These are phyloP conservation scores for Phylloporus sp. DNA, from an alignment of 768 basidiomycete species.

Conservation along the genomic window DNA sequence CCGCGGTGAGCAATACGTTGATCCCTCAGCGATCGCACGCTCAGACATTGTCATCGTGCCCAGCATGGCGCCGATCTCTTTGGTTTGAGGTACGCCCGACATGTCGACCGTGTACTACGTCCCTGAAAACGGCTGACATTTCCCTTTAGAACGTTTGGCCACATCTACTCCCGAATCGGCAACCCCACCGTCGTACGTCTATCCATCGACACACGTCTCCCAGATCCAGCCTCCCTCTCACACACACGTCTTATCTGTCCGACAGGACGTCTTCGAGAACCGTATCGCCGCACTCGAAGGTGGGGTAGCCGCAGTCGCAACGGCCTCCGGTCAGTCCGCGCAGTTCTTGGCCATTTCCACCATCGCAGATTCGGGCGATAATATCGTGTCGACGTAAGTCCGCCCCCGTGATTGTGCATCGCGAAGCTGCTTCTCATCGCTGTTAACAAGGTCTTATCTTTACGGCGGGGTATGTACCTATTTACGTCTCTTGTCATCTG, in stretches of 20 bases:
- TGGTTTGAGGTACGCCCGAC: slow-evolving; percentile 35
- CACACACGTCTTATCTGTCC: not conserved
- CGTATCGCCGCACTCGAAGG: slow-evolving; percentile 62
- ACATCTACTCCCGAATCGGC: slow-evolving; percentile 51
- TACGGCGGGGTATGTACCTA: slow-evolving; percentile 51
- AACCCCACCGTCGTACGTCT: slow-evolving; percentile 52
- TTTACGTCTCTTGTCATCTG: not conserved
- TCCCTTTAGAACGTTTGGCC: slow-evolving; percentile 42
- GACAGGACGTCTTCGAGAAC: slow-evolving; percentile 59
- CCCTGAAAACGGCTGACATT: no score
- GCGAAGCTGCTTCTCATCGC: not conserved
- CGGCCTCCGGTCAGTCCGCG: slow-evolving; percentile 57
- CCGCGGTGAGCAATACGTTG: slow-evolving; percentile 33
- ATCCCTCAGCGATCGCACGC: not conserved
- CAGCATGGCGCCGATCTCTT: slow-evolving; percentile 55
- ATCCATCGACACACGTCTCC: not conserved
- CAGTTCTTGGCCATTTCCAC: slow-evolving; percentile 56
- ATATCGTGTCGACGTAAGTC: slow-evolving; percentile 55
- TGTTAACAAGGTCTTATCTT: slow-evolving; percentile 40
- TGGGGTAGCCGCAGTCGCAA: slow-evolving; percentile 53
- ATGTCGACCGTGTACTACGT: not conserved
- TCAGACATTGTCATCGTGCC: slow-evolving; percentile 4
- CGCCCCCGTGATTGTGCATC: not conserved
- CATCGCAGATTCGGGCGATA: slow-evolving; percentile 52
- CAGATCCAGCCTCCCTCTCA: no score